phyloP scores from a whole-genome alignment of 2,329 filamentous ascomycete genomes.

The Phialophora chinensis region DNA sequence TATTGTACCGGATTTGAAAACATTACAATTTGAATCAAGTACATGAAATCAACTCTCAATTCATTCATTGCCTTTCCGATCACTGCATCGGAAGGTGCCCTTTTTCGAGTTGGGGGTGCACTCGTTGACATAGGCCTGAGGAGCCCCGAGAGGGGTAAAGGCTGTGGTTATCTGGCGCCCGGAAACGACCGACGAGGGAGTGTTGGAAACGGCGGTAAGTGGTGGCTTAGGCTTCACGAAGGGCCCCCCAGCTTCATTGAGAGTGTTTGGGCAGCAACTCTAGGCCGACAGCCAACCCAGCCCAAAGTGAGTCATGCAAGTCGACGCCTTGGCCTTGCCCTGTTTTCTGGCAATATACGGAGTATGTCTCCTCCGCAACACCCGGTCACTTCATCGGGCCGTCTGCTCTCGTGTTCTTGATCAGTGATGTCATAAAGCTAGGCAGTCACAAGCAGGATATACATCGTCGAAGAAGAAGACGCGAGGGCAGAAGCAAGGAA shows the following conservation, averaged over 20 bases:
- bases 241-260: neutral
- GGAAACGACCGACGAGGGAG: slow-evolving; percentile 25
- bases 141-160: neutral
- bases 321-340: neutral
- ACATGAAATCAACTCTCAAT: neutral
- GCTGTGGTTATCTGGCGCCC: slow-evolving; percentile 25
- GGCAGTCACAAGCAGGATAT: neutral
- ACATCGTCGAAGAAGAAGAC: neutral
- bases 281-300: neutral
- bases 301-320: slow-evolving; percentile 4
- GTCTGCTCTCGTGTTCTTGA: neutral
- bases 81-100: neutral
- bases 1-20: neutral
- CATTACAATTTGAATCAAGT: neutral
- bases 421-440: neutral
- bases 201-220: slow-evolving; percentile 15
- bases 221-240: slow-evolving; percentile 2
- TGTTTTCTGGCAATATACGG: neutral
- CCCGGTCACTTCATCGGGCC: neutral
- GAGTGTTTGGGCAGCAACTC: slow-evolving; percentile 27
- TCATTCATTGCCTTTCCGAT: neutral
- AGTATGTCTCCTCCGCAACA: too few relatives aligned
- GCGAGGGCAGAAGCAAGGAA: slow-evolving; percentile 1
- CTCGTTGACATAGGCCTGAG: neutral
- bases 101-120: neutral